Evolutionary conservation across 1,284 basidiomycete genomes (phyloP).

Genomic region (Ceratobasidium sp.): DNA sequence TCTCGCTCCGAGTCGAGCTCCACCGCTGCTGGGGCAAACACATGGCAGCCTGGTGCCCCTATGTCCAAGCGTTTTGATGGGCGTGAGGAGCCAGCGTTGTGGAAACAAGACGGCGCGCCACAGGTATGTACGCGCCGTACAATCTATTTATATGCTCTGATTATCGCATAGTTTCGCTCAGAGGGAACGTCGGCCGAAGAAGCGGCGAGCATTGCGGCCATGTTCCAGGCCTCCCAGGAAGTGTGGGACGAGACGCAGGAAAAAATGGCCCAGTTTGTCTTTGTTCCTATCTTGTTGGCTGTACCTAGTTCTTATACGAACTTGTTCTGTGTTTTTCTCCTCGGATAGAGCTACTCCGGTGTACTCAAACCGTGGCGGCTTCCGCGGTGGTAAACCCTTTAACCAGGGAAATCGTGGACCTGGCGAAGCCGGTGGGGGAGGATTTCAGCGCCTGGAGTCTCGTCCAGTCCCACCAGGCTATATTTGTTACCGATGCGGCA

Average conservation of each 20-base stretch:
- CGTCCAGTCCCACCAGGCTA: constrained; percentile 84
- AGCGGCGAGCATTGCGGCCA: constrained; percentile 89
- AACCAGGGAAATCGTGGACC: constrained; percentile 54
- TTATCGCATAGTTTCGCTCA: not conserved
- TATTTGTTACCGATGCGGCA: constrained; percentile 98
- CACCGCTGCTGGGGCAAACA: constrained; percentile 20
- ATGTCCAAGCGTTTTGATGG: constrained; percentile 93
- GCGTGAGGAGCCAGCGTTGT: constrained; percentile 65
- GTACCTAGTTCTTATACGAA: constrained; percentile 48
- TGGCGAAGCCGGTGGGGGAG: constrained; percentile 48
- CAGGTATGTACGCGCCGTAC: not conserved
- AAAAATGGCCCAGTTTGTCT: constrained; percentile 95
- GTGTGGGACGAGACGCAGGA: constrained; percentile 98
- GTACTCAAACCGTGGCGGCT: constrained; percentile 72
- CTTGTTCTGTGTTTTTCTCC: constrained; percentile 57
- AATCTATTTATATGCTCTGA: not conserved
- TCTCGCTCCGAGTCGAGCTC: constrained; percentile 42
- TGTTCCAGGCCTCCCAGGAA: constrained; percentile 91
- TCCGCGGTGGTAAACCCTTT: constrained; percentile 71
- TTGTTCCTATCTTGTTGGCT: constrained; percentile 51
- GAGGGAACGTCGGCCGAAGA: constrained; percentile 71
- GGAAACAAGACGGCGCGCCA: constrained; percentile 31
- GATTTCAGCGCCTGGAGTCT: constrained; percentile 52
- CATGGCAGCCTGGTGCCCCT: constrained; percentile 55
- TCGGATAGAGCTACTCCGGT: constrained; percentile 75